Evolutionary conservation across 495 filamentous ascomycete genomes (phyloP), one percentile per base, ranked within the genome.

Genomic region (Neurospora sp.): DNA sequence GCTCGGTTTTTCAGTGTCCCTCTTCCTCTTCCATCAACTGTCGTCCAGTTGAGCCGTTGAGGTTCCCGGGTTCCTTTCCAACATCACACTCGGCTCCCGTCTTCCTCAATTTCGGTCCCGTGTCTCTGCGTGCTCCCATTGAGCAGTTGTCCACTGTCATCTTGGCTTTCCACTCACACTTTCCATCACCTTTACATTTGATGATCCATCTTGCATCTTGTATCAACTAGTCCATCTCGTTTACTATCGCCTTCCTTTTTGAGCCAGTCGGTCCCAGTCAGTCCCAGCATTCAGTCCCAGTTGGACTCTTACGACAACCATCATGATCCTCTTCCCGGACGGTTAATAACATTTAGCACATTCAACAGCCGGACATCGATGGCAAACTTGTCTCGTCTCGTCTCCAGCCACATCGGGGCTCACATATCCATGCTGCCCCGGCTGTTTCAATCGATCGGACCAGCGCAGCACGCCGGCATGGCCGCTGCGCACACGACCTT

Each of bases 401-500:
- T 59, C 37, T 54, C 13, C 24, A 45, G 71, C 40, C 71, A 70
- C 69, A n/a, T 48, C 71, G 74, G 74, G 69, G 38, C 31, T 36
- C 39, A 70, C 74, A 71, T 73, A 48, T 54, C 43, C 38, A 11
- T 28, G 39, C 24, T n/a, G 28, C 31, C 72, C 69, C 69, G 59
- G 71, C 13, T 72, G 69, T 73, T 70, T 72, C 73, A 69, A 72
- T 70, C 73, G 73, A 71, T 17, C 48, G 48, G 48, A 59, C 11
- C 48, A 59, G 48, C 48, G 24, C 48, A 59, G 48, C 48, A 59
- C 48, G 48, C 48, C 48, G 48, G 11, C 48, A 28, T 59, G 48
- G 48, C 48, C 48, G 48, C 48, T 28, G 48, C 48, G 21, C 21
- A 59, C 21, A 59, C 48, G 48, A 31, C 48, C 48, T 59, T 54